Conservation (phyloP, 169 alveolate species). For the Plasmodium reichenowi region DNA sequence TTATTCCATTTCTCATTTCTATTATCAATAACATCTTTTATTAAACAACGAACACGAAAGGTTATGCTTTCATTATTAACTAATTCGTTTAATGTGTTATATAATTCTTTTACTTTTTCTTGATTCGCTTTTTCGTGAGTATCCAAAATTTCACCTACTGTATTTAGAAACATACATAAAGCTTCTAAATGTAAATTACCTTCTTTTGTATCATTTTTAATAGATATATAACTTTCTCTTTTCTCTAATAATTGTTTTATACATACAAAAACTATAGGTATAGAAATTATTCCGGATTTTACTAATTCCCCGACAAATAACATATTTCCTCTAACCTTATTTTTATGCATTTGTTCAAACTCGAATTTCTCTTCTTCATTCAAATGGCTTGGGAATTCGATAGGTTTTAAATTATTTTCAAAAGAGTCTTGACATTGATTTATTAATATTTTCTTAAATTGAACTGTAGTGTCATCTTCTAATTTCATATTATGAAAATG, state of each 20-base stretch:
- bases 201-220: constrained; percentile 82
- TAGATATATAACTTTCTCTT: constrained; percentile 81
- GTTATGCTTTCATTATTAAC: constrained; percentile 84
- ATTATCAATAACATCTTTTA: constrained; percentile 89
- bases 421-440: constrained; percentile 89
- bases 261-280: constrained; percentile 87
- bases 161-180: constrained; percentile 88
- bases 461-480: constrained; percentile 39
- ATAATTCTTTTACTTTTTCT: constrained; percentile 85
- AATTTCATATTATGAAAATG: constrained; percentile 81
- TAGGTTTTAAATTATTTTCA: constrained; percentile 87
- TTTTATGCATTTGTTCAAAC: constrained; percentile 88
- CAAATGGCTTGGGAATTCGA: constrained; percentile 85
- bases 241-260: constrained; percentile 87
- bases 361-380: constrained; percentile 90
- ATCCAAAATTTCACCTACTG: constrained; percentile 88
- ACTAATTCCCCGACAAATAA: constrained; percentile 89
- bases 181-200: constrained; percentile 89
- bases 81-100: constrained; percentile 84
- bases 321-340: constrained; percentile 91
- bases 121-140: constrained; percentile 80
- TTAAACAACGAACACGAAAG: constrained; percentile 88
- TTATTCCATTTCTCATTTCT: constrained; percentile 88
- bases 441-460: constrained; percentile 84
- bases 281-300: constrained; percentile 87